Evolutionary conservation across 495 filamentous ascomycete species (phyloP), one percentile per base, ranked within the genome.

Genomic region (Neurospora sp.): DNA sequence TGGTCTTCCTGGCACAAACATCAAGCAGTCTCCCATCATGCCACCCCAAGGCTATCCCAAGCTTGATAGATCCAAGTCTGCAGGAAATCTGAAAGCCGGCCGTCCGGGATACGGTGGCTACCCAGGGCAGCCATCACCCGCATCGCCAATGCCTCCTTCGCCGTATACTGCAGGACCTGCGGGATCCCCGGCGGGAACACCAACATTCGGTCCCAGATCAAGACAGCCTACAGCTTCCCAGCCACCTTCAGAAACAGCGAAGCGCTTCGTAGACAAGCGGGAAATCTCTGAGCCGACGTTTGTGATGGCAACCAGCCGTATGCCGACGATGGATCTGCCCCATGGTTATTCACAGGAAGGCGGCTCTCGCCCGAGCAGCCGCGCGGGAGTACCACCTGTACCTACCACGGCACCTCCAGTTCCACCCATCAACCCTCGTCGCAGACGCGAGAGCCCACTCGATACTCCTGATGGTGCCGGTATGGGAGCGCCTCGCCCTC

Each of bases 211-310:
- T 4, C 72, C 78, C 22, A 72, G 79, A 27, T 76, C 72, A 69
- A 80, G 74, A 68, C 76, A 69, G 31, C 78, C 80, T 16, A 80
- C 87, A 1, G 84, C 85, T 6, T 78, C 87, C 27, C 84, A 88
- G 12, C 87, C 83, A 35, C 83, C 86, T 1, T 76, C 81, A 39
- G 79, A 78, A 40, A 31, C 84, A 80, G 71, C 75, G 45, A 96
- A 93, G 83, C 88, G 88, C 44, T 83, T 87, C 0, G 83, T 96
- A 68, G 90, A 89, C 76, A 94, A 95, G 77, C 83, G 86, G 41
- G 88, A 91, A 38, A 96, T 97, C 45, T 95, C 93, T 3, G 94
- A 96, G 75, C 94, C 94, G 0, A 92, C 87, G 0, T 91, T 97
- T 72, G 80, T 95, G n/a, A 92, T 88, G 41, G 88, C 87, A 27